Conservation (phyloP, 495 filamentous ascomycete species). For the Tuber calosporum region DNA sequence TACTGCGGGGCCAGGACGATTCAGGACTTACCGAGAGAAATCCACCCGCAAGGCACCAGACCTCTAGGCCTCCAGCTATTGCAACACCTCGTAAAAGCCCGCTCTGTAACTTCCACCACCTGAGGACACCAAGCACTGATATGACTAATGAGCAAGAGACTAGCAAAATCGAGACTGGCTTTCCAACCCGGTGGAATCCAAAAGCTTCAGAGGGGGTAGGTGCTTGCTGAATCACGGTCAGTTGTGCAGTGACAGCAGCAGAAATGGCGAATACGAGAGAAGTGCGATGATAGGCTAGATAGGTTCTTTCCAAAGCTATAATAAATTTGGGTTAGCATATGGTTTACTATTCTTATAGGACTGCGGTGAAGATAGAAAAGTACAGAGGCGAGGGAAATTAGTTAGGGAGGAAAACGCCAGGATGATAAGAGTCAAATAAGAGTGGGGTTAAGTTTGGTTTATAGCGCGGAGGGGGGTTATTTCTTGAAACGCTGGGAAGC, state of each 20-base stretch:
- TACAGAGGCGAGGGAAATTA: constrained; percentile 4
- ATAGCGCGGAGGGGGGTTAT: not conserved
- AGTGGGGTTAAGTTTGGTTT: constrained; percentile 10
- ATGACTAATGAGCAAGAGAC: constrained; percentile 54
- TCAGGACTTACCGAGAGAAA: constrained; percentile 48
- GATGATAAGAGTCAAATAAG: constrained; percentile 10
- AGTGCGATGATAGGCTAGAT: constrained; percentile 69
- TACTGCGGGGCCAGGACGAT: not conserved
- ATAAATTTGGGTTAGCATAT: constrained; percentile 20
- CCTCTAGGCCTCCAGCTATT: constrained; percentile 61
- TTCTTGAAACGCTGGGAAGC: not conserved
- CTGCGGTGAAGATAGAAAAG: constrained; percentile 10
- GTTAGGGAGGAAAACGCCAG: constrained; percentile 11
- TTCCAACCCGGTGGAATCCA: constrained; percentile 58
- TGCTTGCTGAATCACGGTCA: constrained; percentile 59
- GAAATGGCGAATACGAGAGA: constrained; percentile 62
- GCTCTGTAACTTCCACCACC: constrained; percentile 65
- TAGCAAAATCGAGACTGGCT: constrained; percentile 57
- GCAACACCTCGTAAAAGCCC: constrained; percentile 60
- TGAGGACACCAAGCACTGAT: constrained; percentile 53
- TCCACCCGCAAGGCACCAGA: constrained; percentile 51
- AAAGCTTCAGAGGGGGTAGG: constrained; percentile 45
- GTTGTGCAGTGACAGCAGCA: constrained; percentile 59
- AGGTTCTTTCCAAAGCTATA: constrained; percentile 70
- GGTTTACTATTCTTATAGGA: constrained; percentile 10